A percentile compares a stretch with the other conserved stretches of the same genome.
Evolutionary conservation across 208 protist genomes (phyloP).

Genomic region (Naegleria lovaniensis): DNA sequence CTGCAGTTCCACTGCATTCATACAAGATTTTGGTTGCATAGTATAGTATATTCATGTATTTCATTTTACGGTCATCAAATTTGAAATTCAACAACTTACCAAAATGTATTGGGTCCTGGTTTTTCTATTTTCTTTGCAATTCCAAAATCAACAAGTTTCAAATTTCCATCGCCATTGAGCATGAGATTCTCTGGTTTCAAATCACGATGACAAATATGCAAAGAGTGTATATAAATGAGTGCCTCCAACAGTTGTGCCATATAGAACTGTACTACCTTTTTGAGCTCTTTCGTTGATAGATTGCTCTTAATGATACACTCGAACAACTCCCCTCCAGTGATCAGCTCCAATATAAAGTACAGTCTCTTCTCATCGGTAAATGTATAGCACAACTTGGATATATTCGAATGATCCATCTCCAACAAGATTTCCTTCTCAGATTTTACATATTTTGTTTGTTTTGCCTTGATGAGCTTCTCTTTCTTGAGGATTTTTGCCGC

Average conservation of each 20-base stretch:
- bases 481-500: constrained; percentile 26
- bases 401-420: constrained; percentile 27
- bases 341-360: constrained; percentile 36
- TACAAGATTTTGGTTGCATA: not conserved
- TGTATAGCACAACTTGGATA: constrained; percentile 19
- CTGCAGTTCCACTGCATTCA: constrained; percentile 32
- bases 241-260: constrained; percentile 28
- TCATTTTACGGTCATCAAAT: not conserved
- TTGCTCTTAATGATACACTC: not conserved
- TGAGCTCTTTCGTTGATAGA: not conserved
- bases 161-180: constrained; percentile 19
- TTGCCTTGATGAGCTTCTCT: not conserved
- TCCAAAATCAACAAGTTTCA: constrained; percentile 33
- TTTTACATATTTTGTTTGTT: constrained; percentile 32
- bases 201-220: constrained; percentile 32
- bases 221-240: constrained; percentile 21
- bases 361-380: constrained; percentile 29
- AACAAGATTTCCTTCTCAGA: constrained; percentile 11
- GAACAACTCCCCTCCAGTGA: constrained; percentile 36
- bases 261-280: constrained; percentile 32
- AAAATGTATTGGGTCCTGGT: constrained; percentile 22
- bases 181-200: constrained; percentile 37
- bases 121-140: constrained; percentile 28
- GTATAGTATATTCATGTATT: too few relatives aligned
- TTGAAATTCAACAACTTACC: not conserved